Base-by-base conservation (phyloP, 805 yeast genomes). In the Wickerhamomyces hampshirensis region DNA sequence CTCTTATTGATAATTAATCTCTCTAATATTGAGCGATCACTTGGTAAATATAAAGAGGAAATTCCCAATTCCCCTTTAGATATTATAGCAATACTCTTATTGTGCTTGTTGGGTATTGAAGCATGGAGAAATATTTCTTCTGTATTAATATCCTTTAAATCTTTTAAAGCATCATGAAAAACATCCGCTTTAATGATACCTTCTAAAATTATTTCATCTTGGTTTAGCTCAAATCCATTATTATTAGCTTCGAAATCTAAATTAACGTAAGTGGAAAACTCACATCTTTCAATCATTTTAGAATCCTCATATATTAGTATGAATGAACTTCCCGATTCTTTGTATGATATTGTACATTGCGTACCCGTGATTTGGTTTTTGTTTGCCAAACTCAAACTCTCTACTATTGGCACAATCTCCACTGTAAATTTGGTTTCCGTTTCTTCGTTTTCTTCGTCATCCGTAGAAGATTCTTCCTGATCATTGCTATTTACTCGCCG, bases 11-110 rank as follows among this genome's bases (percentile, higher is more conserved):
- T 60, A 28, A 58, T 66, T 21, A 85, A 54, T 29, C 78, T 77
- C 42, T 83, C 91, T 23, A 87, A 55, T 10, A 77, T 73, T 3
- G 76, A 63, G 46, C 71, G 68, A 32, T 74, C 83, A 41, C 69
- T 71, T 0, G 95, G 95, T 31, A 80, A 68, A 8, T 71, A 67
- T 15, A 85, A 63, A 50, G 81, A 79, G 27, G 85, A 77, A 34
- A 69, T 65, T 0, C 95, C 95, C 31, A 84, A 68, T n/a, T 79
- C 83, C 9, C 91, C 84, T 27, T 68, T 70, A 0, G 93, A 80
- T 5, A 83, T 71, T 35, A 87, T 50, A 4, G 68, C 68, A 3
- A 60, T 50, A 21, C 51, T 54, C 19, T 56, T 56, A 13, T 42
- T 40, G 14, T 36, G 45, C 17, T 48, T 38, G 16, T 43, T 51